These are phyloP conservation scores for Lasiosphaeris hirsuta DNA, from an alignment of 495 filamentous ascomycete species.

Conservation along the genomic window DNA sequence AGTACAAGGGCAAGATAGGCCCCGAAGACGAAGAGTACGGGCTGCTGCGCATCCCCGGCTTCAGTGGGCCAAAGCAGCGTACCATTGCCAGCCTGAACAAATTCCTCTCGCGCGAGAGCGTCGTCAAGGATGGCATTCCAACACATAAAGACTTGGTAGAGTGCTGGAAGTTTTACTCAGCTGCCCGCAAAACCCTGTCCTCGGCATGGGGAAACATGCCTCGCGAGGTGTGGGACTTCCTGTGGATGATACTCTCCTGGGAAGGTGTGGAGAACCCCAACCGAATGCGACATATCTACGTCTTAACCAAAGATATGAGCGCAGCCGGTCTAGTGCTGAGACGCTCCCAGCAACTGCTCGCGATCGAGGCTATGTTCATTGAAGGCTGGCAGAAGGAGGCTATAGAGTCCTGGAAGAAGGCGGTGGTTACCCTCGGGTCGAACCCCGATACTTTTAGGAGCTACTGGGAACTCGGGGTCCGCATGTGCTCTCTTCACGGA, in stretches of 20 bases:
- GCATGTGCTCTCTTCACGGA: conserved; percentile 57
- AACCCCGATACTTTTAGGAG: conserved; percentile 48
- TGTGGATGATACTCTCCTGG: conserved; percentile 49
- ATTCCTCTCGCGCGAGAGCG: conserved; percentile 29
- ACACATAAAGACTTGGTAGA: conserved; percentile 29
- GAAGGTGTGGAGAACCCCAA: conserved; percentile 42
- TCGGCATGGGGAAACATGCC: conserved; percentile 45
- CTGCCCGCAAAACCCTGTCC: conserved; percentile 42
- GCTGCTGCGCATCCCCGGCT: conserved; percentile 24
- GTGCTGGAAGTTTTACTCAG: conserved; percentile 44
- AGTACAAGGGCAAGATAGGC: conserved; percentile 34
- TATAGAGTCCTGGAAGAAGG: conserved; percentile 62
- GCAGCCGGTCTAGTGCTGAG: conserved; percentile 50
- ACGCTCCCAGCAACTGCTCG: conserved; percentile 57
- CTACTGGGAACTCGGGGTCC: conserved; percentile 68
- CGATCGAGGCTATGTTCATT: conserved; percentile 61
- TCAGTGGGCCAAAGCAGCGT: conserved; percentile 24
- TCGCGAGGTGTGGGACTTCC: conserved; percentile 49
- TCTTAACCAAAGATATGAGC: conserved; percentile 59
- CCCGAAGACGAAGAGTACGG: conserved; percentile 22
- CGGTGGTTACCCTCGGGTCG: conserved; percentile 49
- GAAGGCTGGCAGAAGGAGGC: conserved; percentile 57
- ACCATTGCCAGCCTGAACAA: conserved; percentile 20
- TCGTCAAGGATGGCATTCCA: conserved; percentile 28
- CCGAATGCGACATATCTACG: conserved; percentile 57